Evolutionary conservation across 2,329 filamentous ascomycete species (phyloP), one percentile per base, ranked within the genome.

Genomic region (Diaporthe sp.): DNA sequence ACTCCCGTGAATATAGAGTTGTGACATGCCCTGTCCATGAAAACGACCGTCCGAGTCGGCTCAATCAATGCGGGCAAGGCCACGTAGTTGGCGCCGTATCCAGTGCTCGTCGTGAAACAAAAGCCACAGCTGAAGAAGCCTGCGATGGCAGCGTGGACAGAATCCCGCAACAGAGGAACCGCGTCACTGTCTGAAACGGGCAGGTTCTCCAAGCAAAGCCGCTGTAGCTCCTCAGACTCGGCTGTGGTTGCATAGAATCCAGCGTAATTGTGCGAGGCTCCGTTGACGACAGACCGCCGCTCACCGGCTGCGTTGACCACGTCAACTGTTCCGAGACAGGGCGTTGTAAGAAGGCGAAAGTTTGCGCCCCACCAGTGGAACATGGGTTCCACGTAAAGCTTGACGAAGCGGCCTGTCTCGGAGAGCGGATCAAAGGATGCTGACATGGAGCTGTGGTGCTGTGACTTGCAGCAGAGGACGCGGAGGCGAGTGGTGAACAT

Each of bases 311-410:
- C 57, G 28, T 75, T 75, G 19, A 51, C 39, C 17, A 72, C 69
- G n/a, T 73, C 67, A 17, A 73, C 53, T 1, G 72, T 72, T n/a
- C 53, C 53, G 15, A 57, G 75, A 51, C 73, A 75, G 34, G 58
- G 68, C 1, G 53, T 77, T 19, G 37, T 49, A 1, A 78, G 70
- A 31, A 78, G 37, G 34, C 77, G 77, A 15, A 69, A 57, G 73
- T 78, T 78, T 44, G 49, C 65, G 1, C 74, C 76, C 74, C 75
- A 78, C 75, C 77, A 78, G 59, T 75, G 71, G 37, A 74, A 74
- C 4, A 78, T 59, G 4, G 77, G 77, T 69, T 78, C 77, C 25
- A 77, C 71, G 67, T 76, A 77, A 0, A 31, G 25, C 15, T 57
- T 57, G 53, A 57, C 53, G 28, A 57, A 57, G 15, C 53, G 53